Conservation (phyloP, 345 rosid species). For the Salix caprea region DNA sequence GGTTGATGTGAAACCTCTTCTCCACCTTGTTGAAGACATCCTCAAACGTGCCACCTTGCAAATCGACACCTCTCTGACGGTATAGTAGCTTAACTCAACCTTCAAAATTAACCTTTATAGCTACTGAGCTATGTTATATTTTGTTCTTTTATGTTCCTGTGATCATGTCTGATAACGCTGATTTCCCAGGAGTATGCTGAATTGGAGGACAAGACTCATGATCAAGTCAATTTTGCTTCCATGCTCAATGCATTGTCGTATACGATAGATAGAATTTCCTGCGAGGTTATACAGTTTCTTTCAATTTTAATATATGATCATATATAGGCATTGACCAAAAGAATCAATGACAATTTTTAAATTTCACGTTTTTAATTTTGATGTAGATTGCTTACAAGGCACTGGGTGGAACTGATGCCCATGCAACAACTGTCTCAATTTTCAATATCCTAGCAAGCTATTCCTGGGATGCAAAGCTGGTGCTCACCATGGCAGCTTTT, state of each 20-base stretch:
- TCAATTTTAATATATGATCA: background rate
- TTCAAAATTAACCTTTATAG: background rate
- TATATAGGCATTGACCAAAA: background rate
- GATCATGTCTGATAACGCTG: background rate
- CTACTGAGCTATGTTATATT: background rate
- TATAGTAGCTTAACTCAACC: background rate
- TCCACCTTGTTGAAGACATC: constrained; percentile 57
- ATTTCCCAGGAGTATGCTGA: constrained; percentile 1
- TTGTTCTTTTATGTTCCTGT: background rate
- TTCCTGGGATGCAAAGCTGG: constrained; percentile 71
- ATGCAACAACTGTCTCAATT: constrained; percentile 48
- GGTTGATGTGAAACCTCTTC: constrained; percentile 59
- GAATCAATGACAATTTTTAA: background rate
- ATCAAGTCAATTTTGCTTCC: constrained; percentile 2
- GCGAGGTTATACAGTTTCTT: constrained; percentile 17
- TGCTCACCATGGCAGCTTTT: constrained; percentile 61
- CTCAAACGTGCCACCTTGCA: constrained; percentile 56
- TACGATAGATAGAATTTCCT: constrained; percentile 21
- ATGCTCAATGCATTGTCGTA: constrained; percentile 24
- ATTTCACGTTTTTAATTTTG: background rate
- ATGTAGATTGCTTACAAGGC: constrained; percentile 60
- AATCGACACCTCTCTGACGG: constrained; percentile 23
- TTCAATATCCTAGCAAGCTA: constrained; percentile 53
- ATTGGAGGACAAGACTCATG: constrained; percentile 14
- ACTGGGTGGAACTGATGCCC: constrained; percentile 52